Conservation (phyloP, 805 yeast species). For the Wickerhamiella azymoides region DNA sequence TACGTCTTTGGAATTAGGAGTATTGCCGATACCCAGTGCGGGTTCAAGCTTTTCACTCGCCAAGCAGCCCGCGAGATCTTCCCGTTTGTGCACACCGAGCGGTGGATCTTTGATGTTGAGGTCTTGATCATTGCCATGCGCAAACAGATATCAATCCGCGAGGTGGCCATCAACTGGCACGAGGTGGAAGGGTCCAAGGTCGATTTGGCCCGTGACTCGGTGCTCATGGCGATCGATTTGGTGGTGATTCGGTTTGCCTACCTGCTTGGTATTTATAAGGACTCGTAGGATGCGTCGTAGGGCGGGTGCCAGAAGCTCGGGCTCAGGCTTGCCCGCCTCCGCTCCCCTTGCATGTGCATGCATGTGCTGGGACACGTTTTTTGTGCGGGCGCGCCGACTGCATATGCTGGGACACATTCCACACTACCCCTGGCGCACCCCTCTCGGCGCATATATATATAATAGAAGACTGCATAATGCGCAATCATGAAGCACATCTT, state of each 20-base stretch:
- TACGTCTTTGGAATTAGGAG: slow-evolving; percentile 77
- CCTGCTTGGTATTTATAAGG: slow-evolving; percentile 57
- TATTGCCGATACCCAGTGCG: slow-evolving; percentile 92
- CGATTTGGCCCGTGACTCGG: slow-evolving; percentile 78
- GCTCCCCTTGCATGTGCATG: no score
- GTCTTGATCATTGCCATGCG: slow-evolving; percentile 65
- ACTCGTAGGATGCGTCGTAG: neutral
- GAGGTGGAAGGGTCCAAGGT: slow-evolving; percentile 93
- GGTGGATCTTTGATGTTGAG: slow-evolving; percentile 98
- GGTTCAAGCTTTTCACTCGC: slow-evolving; percentile 81
- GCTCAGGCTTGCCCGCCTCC: no score
- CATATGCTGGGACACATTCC: no score
- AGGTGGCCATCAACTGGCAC: slow-evolving; percentile 89
- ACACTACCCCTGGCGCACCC: no score
- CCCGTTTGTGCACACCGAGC: slow-evolving; percentile 88
- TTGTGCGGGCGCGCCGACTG: no score
- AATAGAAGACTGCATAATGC: no score
- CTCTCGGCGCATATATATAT: no score
- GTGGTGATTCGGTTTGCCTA: slow-evolving; percentile 85
- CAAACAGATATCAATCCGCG: slow-evolving; percentile 51
- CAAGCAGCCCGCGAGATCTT: slow-evolving; percentile 51
- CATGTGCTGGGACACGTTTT: no score
- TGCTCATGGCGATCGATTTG: slow-evolving; percentile 87
- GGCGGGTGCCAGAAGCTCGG: no score
- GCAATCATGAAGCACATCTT: neutral